Percentiles rank a stretch among this genome's conserved stretches.
Conservation (phyloP, 2,329 filamentous ascomycete genomes). For the Periglandula ipomoeae region DNA sequence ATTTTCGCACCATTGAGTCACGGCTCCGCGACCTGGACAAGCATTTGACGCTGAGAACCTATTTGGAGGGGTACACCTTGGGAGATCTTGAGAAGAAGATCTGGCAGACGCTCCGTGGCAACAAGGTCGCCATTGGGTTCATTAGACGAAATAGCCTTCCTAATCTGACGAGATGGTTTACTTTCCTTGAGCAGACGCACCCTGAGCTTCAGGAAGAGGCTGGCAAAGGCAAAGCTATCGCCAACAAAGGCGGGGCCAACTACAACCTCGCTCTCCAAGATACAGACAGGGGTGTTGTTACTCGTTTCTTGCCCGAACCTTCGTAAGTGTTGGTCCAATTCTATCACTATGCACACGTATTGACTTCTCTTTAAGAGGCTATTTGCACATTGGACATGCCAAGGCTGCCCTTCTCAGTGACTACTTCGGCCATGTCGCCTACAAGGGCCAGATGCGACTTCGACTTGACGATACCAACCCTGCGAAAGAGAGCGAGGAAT, state of each 20-base stretch:
- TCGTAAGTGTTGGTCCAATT: conserved; percentile 48
- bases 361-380: conserved; percentile 45
- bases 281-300: conserved; percentile 81
- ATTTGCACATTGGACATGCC: conserved; percentile 91
- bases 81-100: conserved; percentile 71
- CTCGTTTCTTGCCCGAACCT: conserved; percentile 87
- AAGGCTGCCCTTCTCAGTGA: conserved; percentile 92
- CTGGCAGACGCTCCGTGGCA: conserved; percentile 75
- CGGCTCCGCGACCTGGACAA: conserved; percentile 71
- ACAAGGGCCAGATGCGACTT: conserved; percentile 82
- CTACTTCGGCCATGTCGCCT: conserved; percentile 91
- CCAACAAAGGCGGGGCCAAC: conserved; percentile 71
- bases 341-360: too few relatives aligned
- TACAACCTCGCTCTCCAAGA: conserved; percentile 84
- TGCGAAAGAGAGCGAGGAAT: conserved; percentile 94
- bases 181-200: conserved; percentile 72
- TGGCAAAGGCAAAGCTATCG: conserved; percentile 59
- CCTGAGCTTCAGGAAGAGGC: conserved; percentile 65
- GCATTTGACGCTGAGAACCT: conserved; percentile 78
- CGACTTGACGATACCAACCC: conserved; percentile 98
- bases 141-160: conserved; percentile 68
- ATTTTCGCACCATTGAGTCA: conserved; percentile 77
- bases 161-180: conserved; percentile 81
- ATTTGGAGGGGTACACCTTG: conserved; percentile 72
- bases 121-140: conserved; percentile 73